Evolutionary conservation across 1,139 yeast species (phyloP), one percentile per base, ranked within the genome.

Genomic region (Wickerhamomyces sp.): DNA sequence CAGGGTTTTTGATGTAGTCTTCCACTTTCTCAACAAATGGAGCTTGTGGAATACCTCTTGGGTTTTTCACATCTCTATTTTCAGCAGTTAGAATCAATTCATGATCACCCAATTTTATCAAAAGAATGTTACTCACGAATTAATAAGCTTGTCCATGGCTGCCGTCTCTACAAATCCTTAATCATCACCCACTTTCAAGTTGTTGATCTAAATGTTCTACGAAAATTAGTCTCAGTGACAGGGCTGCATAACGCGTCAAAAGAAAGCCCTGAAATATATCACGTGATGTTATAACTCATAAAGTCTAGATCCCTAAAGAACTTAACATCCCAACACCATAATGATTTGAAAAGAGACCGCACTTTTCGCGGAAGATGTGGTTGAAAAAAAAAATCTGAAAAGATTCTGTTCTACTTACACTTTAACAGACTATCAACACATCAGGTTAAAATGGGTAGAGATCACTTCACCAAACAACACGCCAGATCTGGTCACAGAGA

Each of bases 391-490:
- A 33, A 12, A 25, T 40, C 33, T 39, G 37, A 33, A 31, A 35
- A 18, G 27, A 18, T 30, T 34, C 38, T 27, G 20, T 15, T 22
- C 25, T 26, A 7, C 17, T 12, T 15, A 18, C n/a, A 20, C 13
- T 14, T 29, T 17, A 22, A 19, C 15, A 33, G 17, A 17, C 19
- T 35, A 35, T 35, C 43, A 28, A 30, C 31, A 28, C 38, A 40
- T 29, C 36, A 43, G 45, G 41, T 41, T 39, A 58, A 55, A 65
- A 92, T 92, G 98, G 99, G 97, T 83, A 89, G 86, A 78, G 98
- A 92, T 78, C 95, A 87, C 80, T 79, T 86, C 74, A 72, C 81
- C 71, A 90, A 89, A 76, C 97, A 89, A 76, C 98, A 92, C 84
- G 79, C 78, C 70, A 87, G 90, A 77, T 76, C 83, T 61, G 84